Conservation (phyloP, 129 eudicot species). For the Tagetes patula region DNA sequence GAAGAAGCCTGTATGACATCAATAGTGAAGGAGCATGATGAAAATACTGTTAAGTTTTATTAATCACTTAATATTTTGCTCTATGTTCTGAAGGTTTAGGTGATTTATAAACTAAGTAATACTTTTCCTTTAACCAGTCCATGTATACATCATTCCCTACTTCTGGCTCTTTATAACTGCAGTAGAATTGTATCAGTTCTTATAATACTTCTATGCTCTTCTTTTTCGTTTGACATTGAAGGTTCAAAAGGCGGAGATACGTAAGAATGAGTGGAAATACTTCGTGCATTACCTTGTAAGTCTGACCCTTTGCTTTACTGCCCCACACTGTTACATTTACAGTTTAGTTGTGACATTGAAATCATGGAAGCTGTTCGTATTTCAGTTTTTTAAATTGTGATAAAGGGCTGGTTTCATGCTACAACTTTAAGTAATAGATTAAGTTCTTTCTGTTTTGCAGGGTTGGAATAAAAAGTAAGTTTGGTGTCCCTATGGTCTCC, state of each 20-base stretch:
- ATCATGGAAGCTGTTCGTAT: constrained; percentile 14
- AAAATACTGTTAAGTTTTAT: background rate
- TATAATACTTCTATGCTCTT: constrained; percentile 1
- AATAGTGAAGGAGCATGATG: background rate
- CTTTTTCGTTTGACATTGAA: constrained; percentile 30
- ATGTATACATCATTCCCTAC: constrained; percentile 5
- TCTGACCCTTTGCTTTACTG: constrained; percentile 17
- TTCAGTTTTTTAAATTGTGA: background rate
- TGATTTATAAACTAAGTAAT: constrained; percentile 14
- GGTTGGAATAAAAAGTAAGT: constrained; percentile 98
- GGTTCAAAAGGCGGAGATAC: constrained; percentile 84
- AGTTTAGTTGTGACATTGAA: constrained; percentile 1
- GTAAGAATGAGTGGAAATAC: constrained; percentile 70
- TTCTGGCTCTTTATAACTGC: background rate
- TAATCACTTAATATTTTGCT: background rate
- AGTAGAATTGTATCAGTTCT: constrained; percentile 10
- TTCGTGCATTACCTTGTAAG: constrained; percentile 96
- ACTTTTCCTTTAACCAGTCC: constrained; percentile 7
- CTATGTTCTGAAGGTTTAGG: constrained; percentile 14
- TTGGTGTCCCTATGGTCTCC: background rate
- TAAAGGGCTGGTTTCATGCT: constrained; percentile 13
- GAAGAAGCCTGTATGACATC: background rate
- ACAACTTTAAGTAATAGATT: constrained; percentile 12
- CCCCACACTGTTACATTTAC: background rate
- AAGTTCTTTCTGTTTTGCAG: constrained; percentile 52